Conservation (phyloP, 2,329 filamentous ascomycete species). For the Alternaria burnsii region DNA sequence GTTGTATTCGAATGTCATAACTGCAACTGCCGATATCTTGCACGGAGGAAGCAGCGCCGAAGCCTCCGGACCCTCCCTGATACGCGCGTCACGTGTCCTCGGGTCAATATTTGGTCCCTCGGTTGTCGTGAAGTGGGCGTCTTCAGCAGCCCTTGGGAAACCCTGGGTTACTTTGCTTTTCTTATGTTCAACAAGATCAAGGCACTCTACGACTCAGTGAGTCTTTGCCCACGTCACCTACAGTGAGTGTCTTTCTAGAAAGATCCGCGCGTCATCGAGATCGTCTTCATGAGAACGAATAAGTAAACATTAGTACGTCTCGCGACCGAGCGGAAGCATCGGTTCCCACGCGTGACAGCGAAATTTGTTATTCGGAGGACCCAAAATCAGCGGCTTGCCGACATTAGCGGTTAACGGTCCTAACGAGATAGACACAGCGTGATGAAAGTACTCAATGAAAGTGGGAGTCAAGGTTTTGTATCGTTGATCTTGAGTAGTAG, state of each 20-base stretch:
- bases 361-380: neutral
- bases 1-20: constrained; percentile 23
- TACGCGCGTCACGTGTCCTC: constrained; percentile 10
- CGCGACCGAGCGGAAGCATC: neutral
- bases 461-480: too few species aligned
- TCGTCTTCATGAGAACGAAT: neutral
- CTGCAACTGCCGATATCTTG: constrained; percentile 28
- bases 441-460: too few species aligned
- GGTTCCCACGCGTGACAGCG: neutral
- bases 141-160: neutral
- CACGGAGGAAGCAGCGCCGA: constrained; percentile 1
- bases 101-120: neutral
- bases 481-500: too few species aligned
- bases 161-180: neutral
- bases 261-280: neutral
- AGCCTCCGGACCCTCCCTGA: neutral
- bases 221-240: neutral
- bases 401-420: too few species aligned
- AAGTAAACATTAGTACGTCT: neutral
- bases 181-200: neutral
- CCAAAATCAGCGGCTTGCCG: too few species aligned
- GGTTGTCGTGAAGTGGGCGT: neutral
- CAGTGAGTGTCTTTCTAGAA: neutral
- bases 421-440: too few species aligned
- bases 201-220: neutral